Base-by-base conservation (phyloP, 2,329 filamentous ascomycete genomes). In the Pyrenochaeta sp. region DNA sequence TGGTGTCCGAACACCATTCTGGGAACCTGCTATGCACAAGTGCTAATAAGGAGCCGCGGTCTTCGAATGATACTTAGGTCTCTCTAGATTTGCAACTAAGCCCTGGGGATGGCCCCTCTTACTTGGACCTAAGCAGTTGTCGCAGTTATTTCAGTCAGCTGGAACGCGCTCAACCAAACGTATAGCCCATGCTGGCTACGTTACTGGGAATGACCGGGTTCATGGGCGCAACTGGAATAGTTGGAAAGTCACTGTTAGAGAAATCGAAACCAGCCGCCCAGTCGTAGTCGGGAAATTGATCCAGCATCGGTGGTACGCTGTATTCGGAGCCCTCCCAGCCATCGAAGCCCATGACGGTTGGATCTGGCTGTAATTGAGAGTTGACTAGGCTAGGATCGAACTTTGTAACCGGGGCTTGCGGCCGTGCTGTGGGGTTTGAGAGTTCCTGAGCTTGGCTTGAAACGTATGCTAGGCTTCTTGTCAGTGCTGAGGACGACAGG, bases 241-340 rank as follows among this genome's bases (percentile, higher is more conserved):
- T 71, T 15, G 68, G 66, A 44, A 71, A 71, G 8, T 72, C 71
- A 28, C 64, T 64, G 36, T 69, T 75, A 1, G 72, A 70, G 24
- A 75, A 74, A 25, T 76, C 69, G 42, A 76, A 76, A 19, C 73
- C 72, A 9, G 74, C 71, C 3, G 73, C 74, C 74, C 74, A 77
- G 48, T 77, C 74, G 44, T 76, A 77, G 55, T 77, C 74, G 9
- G 72, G 73, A n/a, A 76, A 77, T 34, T 76, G 73, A 24, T 77
- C 73, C 32, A 74, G 48, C 62, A 74, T 71, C 13, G 72, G 69
- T 5, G 69, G 68, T 10, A 66, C 64, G 44, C 58, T 67, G 44
- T 75, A 74, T 27, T 74, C 69, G 25, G 68, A 69, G n/a, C 54
- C 55, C 25, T 71, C 68, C 68, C 65, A 73, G n/a, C 53, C 57